Percentiles rank a stretch among this genome's conserved stretches.
These are phyloP conservation scores for Phtheirospermum japonicum DNA, from an alignment of 257 asterid genomes.

Conservation along the genomic window DNA sequence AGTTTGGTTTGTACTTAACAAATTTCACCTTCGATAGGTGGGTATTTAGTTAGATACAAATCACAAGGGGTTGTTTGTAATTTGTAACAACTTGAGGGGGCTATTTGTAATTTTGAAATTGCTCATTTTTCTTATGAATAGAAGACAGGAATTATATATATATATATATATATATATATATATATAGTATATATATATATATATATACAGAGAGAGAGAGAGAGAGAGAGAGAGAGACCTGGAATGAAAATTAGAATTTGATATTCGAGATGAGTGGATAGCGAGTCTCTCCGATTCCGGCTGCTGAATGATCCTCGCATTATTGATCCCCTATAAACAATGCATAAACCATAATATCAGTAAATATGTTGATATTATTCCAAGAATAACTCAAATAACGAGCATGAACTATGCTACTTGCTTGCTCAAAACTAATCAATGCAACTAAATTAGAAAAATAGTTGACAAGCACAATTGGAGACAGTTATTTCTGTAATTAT, in stretches of 20 bases:
- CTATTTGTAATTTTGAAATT: not conserved
- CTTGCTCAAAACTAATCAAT: slow-evolving; percentile 1
- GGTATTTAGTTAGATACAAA: not conserved
- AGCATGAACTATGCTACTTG: not conserved
- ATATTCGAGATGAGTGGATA: slow-evolving; percentile 72
- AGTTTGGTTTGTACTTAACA: not conserved
- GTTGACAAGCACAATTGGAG: not conserved
- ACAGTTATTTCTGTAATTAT: no score
- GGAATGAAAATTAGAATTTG: slow-evolving; percentile 66
- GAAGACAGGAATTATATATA: no score
- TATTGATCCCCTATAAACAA: slow-evolving; percentile 54
- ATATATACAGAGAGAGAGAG: no score
- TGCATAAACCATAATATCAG: slow-evolving; percentile 24
- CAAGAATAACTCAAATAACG: slow-evolving; percentile 19
- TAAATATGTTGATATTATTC: slow-evolving; percentile 9
- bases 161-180: no score
- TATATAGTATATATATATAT: no score
- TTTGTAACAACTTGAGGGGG: not conserved
- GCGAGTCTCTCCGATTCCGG: slow-evolving; percentile 73
- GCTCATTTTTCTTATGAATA: no score
- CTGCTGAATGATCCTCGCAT: slow-evolving; percentile 49
- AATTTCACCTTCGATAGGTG: not conserved
- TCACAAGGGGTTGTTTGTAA: not conserved
- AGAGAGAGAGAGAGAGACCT: slow-evolving; percentile 58
- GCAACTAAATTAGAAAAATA: no score